Evolutionary conservation across 192 early-diverging fungal genomes (phyloP), one percentile per base, ranked within the genome.

Genomic region (Entomortierella parvispora): DNA sequence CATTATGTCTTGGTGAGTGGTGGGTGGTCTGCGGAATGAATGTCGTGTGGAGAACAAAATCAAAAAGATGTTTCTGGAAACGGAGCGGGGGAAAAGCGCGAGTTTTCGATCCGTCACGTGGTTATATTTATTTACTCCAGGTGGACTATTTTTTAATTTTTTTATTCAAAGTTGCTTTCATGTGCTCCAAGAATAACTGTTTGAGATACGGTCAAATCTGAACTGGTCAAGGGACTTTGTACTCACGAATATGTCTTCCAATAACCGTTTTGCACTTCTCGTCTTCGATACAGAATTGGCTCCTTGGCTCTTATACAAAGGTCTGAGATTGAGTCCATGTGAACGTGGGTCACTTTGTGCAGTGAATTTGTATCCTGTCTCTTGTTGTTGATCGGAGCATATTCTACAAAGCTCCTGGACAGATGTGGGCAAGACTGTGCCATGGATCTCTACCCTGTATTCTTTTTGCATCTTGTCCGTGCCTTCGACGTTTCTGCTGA

Each of bases 401-500:
- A 63, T 29, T 0, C 14, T 5, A 18, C 29, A 50, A 26, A 77
- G 29, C 8, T 63, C 61, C 17, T 40, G 31, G 22, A 43, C 45
- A 52, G 66, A 57, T 9, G 54, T 53, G 1, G 74, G 74, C 1
- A 77, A 32, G 2, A 77, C 37, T 2, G 37, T 47, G 12, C 74
- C 74, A 14, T 68, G 65, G 25, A 77, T 68, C 22, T 77, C 74
- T 2, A 77, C 46, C 14, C 74, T 62, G 47, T 63, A 77, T n/a
- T 77, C 74, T 2, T 26, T 43, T 28, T 64, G 74, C 54, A 77
- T 57, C n/a, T 18, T 50, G 18, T 68, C 66, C 3, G 66, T 59
- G 4, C 74, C 74, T 47, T 68, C 65, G 0, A 63, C 37, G 1
- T 29, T 53, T 11, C 42, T 57, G 49, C 55, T 77, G 0, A 77